phyloP scores from a whole-genome alignment of 192 early-diverging fungal species.

The Diversispora eburnea region DNA sequence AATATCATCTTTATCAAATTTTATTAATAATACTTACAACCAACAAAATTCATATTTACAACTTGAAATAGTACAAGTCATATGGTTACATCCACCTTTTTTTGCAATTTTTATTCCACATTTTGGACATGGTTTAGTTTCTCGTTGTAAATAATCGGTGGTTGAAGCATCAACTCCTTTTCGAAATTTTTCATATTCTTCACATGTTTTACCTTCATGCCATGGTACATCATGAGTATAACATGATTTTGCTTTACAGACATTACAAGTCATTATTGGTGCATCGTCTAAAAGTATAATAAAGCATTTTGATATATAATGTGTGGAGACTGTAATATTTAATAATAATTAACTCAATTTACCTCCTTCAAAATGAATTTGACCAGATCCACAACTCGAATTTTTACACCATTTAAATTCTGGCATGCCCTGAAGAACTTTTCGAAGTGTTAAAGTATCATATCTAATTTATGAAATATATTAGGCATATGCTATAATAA shows the following conservation, averaged over 20 bases:
- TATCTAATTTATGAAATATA: not conserved
- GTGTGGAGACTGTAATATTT: not conserved
- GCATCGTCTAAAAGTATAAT: not conserved
- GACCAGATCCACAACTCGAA: conserved; percentile 10
- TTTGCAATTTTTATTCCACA: conserved; percentile 16
- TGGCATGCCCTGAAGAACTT: not conserved
- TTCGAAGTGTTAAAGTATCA: not conserved
- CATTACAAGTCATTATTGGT: conserved; percentile 23
- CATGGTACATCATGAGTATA: conserved; percentile 13
- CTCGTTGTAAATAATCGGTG: not conserved
- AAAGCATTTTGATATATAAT: too few species aligned
- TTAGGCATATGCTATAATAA: too few species aligned
- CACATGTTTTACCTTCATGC: conserved; percentile 1
- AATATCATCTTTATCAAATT: not conserved
- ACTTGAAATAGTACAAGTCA: conserved; percentile 13
- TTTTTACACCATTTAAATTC: conserved; percentile 30
- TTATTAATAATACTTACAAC: conserved; percentile 2
- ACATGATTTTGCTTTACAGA: conserved; percentile 4
- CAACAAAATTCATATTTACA: conserved; percentile 27
- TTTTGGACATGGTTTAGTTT: conserved; percentile 26
- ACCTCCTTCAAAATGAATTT: conserved; percentile 24
- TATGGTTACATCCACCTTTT: conserved; percentile 27
- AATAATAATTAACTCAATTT: not conserved
- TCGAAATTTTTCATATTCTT: not conserved
- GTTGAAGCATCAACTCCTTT: conserved; percentile 2